A percentile compares a stretch with the other conserved stretches of the same genome.
Evolutionary conservation across 306 rosid genomes (phyloP).

Genomic region (Acmispon strigosus): DNA sequence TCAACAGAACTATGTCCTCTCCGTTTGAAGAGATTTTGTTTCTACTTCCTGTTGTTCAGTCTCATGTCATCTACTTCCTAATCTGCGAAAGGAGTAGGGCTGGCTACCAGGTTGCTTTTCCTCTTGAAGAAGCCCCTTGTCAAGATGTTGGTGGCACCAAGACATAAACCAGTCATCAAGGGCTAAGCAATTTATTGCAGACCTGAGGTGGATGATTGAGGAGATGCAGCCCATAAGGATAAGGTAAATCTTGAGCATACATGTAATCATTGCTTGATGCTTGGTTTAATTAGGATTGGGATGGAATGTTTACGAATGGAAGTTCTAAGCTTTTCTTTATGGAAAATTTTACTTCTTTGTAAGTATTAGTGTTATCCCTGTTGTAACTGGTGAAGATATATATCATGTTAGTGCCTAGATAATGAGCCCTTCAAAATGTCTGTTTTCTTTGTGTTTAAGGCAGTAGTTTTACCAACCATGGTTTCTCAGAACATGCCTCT

Average conservation of each 20-base stretch:
- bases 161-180: slow-evolving; percentile 31
- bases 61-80: slow-evolving; percentile 87
- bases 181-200: not conserved
- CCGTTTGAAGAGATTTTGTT: slow-evolving; percentile 70
- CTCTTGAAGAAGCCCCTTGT: slow-evolving; percentile 56
- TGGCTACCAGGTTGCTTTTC: slow-evolving; percentile 60
- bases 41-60: slow-evolving; percentile 63
- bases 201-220: too few species aligned
- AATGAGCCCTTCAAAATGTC: too few species aligned
- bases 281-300: not conserved
- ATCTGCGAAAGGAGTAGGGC: slow-evolving; percentile 57
- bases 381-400: too few species aligned
- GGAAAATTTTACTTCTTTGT: not conserved
- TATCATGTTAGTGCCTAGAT: too few species aligned
- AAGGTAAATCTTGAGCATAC: too few species aligned
- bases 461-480: too few species aligned
- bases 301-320: not conserved
- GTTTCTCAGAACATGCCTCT: too few species aligned
- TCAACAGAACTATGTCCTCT: slow-evolving; percentile 26
- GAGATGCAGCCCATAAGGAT: too few species aligned
- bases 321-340: not conserved
- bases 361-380: too few species aligned
- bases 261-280: not conserved
- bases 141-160: slow-evolving; percentile 29
- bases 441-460: too few species aligned